These are phyloP conservation scores for Trichoderma breve DNA, from an alignment of 2,329 filamentous ascomycete species.

Conservation along the genomic window DNA sequence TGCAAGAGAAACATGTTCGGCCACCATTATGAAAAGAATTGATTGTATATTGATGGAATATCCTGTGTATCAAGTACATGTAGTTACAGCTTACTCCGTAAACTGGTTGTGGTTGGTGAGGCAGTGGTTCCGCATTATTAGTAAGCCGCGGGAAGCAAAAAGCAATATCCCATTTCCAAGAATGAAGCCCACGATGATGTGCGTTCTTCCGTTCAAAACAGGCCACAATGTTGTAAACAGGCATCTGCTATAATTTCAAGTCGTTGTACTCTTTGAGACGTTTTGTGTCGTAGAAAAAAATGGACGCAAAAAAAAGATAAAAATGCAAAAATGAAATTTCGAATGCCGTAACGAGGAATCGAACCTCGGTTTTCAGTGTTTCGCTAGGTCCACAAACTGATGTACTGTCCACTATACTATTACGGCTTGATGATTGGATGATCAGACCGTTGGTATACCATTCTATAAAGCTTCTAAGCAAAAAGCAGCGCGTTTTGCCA, in stretches of 20 bases:
- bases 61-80: background rate
- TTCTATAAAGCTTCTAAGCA: background rate
- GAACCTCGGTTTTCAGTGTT: slow-evolving; percentile 22
- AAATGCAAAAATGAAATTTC: background rate
- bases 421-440: background rate
- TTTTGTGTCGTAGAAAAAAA: background rate
- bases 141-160: background rate
- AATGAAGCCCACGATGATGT: background rate
- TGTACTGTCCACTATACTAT: slow-evolving; percentile 19
- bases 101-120: background rate
- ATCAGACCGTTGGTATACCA: background rate
- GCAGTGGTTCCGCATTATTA: background rate
- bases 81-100: background rate
- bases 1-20: background rate
- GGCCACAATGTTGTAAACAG: background rate
- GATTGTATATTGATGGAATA: background rate
- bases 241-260: background rate
- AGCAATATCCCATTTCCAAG: background rate
- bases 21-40: background rate
- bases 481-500: background rate
- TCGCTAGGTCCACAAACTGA: slow-evolving; percentile 17
- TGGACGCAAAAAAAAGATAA: background rate
- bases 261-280: background rate
- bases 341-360: slow-evolving; percentile 20
- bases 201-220: background rate